These are phyloP conservation scores for Nicotiana undulata DNA, from an alignment of 257 asterid genomes.

Conservation along the genomic window DNA sequence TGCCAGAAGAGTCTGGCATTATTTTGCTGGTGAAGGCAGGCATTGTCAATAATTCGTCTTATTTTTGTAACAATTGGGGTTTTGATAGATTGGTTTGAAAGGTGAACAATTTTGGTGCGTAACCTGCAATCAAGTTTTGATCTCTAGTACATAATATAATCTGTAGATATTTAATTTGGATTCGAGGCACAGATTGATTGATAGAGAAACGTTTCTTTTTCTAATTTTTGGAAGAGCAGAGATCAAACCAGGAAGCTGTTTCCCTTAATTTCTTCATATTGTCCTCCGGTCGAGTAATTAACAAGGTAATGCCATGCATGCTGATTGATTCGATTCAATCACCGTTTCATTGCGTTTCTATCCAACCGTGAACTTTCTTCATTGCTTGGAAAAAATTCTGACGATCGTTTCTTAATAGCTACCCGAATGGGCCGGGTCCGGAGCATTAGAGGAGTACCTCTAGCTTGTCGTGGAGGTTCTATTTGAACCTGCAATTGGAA, in stretches of 20 bases:
- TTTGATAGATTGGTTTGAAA: neutral
- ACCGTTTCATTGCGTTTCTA: neutral
- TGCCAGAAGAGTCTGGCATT: neutral
- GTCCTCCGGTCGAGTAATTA: neutral
- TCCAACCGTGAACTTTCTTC: neutral
- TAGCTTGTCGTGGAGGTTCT: neutral
- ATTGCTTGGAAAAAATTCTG: neutral
- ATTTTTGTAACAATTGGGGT: conserved; percentile 10
- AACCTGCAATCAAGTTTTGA: neutral
- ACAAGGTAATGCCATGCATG: neutral
- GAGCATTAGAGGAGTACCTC: too few species aligned
- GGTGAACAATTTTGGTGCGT: neutral
- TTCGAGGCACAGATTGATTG: neutral
- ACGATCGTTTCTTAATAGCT: too few species aligned
- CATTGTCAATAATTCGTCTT: neutral
- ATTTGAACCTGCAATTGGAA: too few species aligned
- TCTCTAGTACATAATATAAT: neutral
- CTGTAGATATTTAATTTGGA: neutral
- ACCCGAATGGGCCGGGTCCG: too few species aligned
- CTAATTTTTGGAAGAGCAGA: neutral
- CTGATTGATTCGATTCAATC: neutral
- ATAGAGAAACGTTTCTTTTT: neutral
- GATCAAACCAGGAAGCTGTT: neutral
- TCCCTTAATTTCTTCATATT: neutral
- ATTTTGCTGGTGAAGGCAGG: neutral